Evolutionary conservation across 2,329 filamentous ascomycete species (phyloP).

Genomic region (Zelopaecilomyces penicillatus): DNA sequence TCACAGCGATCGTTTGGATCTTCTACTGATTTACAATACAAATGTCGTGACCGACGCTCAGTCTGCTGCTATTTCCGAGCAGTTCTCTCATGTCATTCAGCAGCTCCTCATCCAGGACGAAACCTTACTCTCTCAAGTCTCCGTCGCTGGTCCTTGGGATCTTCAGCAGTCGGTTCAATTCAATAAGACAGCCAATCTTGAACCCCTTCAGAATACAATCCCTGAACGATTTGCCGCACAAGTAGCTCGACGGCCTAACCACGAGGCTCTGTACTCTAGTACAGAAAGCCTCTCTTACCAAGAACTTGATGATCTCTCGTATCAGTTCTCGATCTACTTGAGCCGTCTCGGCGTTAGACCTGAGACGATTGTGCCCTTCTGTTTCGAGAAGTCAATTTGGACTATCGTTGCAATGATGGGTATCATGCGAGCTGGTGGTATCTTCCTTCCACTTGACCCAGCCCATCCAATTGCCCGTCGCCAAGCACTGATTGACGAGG

Average conservation of each 20-base stretch:
- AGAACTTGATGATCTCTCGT: constrained; percentile 2
- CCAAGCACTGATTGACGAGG: constrained; percentile 7
- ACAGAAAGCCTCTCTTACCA: constrained; percentile 3
- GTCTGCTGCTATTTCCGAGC: background rate
- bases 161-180: constrained; percentile 4
- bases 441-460: constrained; percentile 18
- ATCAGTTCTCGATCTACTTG: constrained; percentile 3
- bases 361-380: constrained; percentile 13
- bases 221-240: constrained; percentile 2
- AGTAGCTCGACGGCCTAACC: background rate
- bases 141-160: constrained; percentile 4
- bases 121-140: background rate
- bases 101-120: constrained; percentile 2
- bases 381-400: constrained; percentile 14
- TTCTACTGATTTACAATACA: constrained; percentile 3
- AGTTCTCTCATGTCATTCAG: background rate
- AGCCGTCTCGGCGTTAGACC: constrained; percentile 15
- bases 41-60: constrained; percentile 5
- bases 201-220: background rate
- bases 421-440: constrained; percentile 20
- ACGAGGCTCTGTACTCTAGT: constrained; percentile 6
- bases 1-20: background rate
- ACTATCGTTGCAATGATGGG: constrained; percentile 15
- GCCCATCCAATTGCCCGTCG: constrained; percentile 5
- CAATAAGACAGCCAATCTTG: constrained; percentile 1